Evolutionary conservation across 1,284 basidiomycete genomes (phyloP), one percentile per base, ranked within the genome.

Genomic region (Pterulicium gracile): DNA sequence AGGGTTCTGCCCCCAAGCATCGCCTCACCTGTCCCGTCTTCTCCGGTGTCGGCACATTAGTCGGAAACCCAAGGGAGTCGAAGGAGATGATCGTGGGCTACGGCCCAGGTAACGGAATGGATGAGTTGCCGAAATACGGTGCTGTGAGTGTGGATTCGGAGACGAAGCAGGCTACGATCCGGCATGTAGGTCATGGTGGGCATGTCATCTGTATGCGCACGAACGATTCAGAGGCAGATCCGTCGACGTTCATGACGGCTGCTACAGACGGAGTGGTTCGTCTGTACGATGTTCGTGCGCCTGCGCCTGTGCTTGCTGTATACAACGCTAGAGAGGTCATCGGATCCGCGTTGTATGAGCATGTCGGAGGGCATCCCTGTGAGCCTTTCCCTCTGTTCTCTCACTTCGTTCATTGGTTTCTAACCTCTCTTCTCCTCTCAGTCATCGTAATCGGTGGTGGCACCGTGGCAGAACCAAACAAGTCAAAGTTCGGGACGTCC

Each of bases 171-270:
- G 27, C n/a, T n/a, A 7, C 7, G 27, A n/a, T 54, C 5, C 55
- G 63, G 5, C 70, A 63, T 49, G 47, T 71, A 1, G 69, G 68
- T 1, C n/a, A n/a, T n/a, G 64, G 65, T 3, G 64, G 58, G 4
- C 51, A 48, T 12, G 56, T 68, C 15, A 47, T 50, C 21, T 48
- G 49, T 21, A 59, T 68, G 46, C 59, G 65, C 7, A 62, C 61
- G 2, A 64, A 61, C 50, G n/a, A n/a, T n/a, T n/a, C n/a, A n/a
- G 51, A 48, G 0, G 63, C 50, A 0, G 64, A 68, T 34, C 56
- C 61, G 3, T 63, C 65, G 45, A 40, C 55, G 0, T 70, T 72
- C 53, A 46, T 60, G 12, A 69, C 67, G 0, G 60, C 59, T 1
- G 58, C 57, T 10, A 49, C 45, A 41, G 69, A 72, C 49, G 66